Evolutionary conservation across 2,329 filamentous ascomycete genomes (phyloP).

Genomic region (Grosmannia penicillata): DNA sequence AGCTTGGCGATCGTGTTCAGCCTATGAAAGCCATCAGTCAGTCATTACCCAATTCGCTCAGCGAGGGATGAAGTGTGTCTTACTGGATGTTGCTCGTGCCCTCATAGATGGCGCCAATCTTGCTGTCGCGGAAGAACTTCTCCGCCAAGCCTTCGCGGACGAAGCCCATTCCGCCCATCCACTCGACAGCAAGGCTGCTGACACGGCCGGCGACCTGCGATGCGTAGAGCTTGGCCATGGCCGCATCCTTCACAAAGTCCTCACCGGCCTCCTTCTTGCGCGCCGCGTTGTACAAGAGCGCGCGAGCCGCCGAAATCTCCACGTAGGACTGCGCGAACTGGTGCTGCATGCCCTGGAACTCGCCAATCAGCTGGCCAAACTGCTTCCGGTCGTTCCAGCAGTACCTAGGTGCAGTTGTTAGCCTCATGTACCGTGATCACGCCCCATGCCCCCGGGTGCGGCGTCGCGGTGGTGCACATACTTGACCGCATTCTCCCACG

Average conservation of each 20-base stretch:
- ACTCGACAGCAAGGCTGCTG: slow-evolving; percentile 77
- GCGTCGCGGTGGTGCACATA: slow-evolving; percentile 27
- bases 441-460: no score
- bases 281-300: slow-evolving; percentile 88
- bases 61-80: slow-evolving; percentile 14
- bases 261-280: slow-evolving; percentile 96
- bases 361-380: slow-evolving; percentile 83
- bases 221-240: slow-evolving; percentile 94
- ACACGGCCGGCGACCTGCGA: slow-evolving; percentile 86
- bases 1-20: slow-evolving; percentile 50
- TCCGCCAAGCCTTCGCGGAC: slow-evolving; percentile 91
- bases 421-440: no score
- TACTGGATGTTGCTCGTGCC: slow-evolving; percentile 68
- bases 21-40: slow-evolving; percentile 15
- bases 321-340: slow-evolving; percentile 93
- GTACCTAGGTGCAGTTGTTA: slow-evolving; percentile 24
- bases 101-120: slow-evolving; percentile 97
- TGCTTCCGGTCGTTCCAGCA: slow-evolving; percentile 98
- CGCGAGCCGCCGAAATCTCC: slow-evolving; percentile 81
- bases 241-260: slow-evolving; percentile 88
- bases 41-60: not conserved
- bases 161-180: slow-evolving; percentile 99
- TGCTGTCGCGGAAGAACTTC: slow-evolving; percentile 96
- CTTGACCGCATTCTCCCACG: slow-evolving; percentile 84
- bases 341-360: slow-evolving; percentile 99